Percentiles rank a stretch among this genome's conserved stretches.
These are phyloP conservation scores for Elsinoe ampelina DNA, from an alignment of 2,329 filamentous ascomycete species.

Conservation along the genomic window DNA sequence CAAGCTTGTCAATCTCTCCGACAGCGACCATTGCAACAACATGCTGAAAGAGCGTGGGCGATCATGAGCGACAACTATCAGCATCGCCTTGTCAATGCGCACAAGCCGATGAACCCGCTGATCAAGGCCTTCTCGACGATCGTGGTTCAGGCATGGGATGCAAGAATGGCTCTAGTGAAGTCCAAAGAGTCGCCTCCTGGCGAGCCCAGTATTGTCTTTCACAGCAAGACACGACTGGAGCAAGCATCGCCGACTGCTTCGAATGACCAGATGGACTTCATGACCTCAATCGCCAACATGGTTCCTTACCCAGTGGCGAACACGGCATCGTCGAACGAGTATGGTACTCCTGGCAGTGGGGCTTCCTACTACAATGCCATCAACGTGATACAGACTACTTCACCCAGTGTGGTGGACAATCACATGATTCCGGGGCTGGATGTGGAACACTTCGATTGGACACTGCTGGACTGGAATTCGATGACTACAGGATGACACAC, in stretches of 20 bases:
- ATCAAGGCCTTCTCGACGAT: neutral
- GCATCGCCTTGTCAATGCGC: constrained; percentile 23
- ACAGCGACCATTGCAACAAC: constrained; percentile 27
- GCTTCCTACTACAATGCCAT: neutral
- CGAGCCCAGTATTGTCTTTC: neutral
- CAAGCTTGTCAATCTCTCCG: constrained; percentile 37
- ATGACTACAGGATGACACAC: neutral
- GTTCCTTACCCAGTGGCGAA: neutral
- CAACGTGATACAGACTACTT: neutral
- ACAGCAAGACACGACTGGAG: neutral
- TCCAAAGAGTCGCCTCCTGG: neutral
- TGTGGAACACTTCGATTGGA: neutral
- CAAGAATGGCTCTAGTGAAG: neutral
- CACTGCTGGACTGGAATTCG: neutral
- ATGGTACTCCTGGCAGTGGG: neutral
- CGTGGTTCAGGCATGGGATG: neutral
- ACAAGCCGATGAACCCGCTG: neutral
- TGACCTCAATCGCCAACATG: neutral
- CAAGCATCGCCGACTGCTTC: neutral
- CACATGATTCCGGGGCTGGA: neutral
- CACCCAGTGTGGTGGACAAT: neutral
- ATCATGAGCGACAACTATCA: constrained; percentile 39
- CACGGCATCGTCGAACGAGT: neutral
- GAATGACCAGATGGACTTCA: neutral
- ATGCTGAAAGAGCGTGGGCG: constrained; percentile 35